Conservation (phyloP, 2,329 filamentous ascomycete species). For the Blumeriella jaapii region DNA sequence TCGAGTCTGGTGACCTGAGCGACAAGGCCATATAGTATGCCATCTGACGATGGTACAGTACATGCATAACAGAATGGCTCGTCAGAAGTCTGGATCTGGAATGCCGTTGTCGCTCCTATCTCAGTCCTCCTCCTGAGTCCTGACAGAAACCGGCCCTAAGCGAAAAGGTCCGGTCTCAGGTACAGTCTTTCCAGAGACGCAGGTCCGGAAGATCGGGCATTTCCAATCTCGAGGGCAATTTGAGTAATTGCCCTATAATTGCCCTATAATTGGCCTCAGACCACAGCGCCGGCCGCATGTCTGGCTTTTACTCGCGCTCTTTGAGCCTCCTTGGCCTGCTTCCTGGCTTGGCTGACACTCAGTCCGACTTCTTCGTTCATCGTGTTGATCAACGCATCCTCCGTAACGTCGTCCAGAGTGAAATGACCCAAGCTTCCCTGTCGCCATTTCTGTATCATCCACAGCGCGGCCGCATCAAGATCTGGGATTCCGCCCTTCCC, state of each 20-base stretch:
- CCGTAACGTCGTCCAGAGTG: conserved; percentile 63
- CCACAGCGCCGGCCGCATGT: conserved; percentile 3
- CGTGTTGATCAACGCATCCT: conserved; percentile 44
- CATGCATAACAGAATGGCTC: not conserved
- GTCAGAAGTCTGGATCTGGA: not conserved
- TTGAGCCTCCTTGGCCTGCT: conserved; percentile 48
- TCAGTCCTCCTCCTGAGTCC: not conserved
- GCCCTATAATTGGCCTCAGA: not conserved
- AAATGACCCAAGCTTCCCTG: conserved; percentile 65
- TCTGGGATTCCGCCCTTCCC: conserved; percentile 61
- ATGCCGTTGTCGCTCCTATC: not conserved
- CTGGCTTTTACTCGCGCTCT: conserved; percentile 30
- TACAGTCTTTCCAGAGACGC: no score
- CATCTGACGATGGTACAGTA: no score
- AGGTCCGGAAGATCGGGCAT: no score
- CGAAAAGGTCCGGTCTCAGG: no score
- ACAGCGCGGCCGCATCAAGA: conserved; percentile 61
- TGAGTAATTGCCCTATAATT: no score
- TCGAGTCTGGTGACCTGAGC: no score
- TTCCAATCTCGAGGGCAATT: no score
- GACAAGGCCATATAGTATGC: not conserved
- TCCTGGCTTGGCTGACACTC: conserved; percentile 60
- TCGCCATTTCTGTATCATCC: conserved; percentile 75
- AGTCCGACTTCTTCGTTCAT: conserved; percentile 36
- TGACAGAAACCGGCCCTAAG: not conserved